Evolutionary conservation across 306 rosid species (phyloP).

Genomic region (Trichosanthes cucumerina): DNA sequence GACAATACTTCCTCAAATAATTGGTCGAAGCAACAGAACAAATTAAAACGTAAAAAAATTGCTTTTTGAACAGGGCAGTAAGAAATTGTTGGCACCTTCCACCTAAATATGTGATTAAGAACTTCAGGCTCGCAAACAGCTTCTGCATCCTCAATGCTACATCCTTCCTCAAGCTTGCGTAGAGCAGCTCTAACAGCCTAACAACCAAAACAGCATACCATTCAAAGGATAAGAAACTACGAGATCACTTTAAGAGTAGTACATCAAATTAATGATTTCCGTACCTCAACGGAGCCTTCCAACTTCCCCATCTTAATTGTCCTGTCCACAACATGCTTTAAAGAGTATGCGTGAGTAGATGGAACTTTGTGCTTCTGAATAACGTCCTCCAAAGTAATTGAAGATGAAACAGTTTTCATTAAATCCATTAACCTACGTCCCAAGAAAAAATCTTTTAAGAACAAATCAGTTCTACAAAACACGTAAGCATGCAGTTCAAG

Average conservation of each 20-base stretch:
- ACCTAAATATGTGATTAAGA: constrained; percentile 52
- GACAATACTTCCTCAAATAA: neutral
- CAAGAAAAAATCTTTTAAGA: neutral
- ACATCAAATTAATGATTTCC: neutral
- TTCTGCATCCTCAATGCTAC: constrained; percentile 50
- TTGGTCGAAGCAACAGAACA: constrained; percentile 1
- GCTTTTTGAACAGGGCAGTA: neutral
- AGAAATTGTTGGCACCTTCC: constrained; percentile 57
- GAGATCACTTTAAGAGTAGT: neutral
- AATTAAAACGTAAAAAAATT: neutral
- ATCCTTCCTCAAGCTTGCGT: constrained; percentile 49
- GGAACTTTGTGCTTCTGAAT: constrained; percentile 40
- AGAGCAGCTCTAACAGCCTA: constrained; percentile 85
- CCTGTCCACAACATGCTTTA: constrained; percentile 45
- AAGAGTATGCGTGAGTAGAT: constrained; percentile 37
- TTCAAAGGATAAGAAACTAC: neutral
- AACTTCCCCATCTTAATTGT: constrained; percentile 68
- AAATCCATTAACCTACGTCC: constrained; percentile 48
- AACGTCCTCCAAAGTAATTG: constrained; percentile 49
- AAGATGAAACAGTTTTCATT: constrained; percentile 48
- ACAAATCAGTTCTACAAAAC: neutral
- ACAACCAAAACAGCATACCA: constrained; percentile 1
- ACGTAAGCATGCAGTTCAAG: neutral
- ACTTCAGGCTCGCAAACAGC: constrained; percentile 70
- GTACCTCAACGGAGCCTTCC: constrained; percentile 77